A percentile compares a stretch with the other conserved stretches of the same genome.
Evolutionary conservation across 2,329 filamentous ascomycete species (phyloP).

Genomic region (Ophiosphaerella korrae): DNA sequence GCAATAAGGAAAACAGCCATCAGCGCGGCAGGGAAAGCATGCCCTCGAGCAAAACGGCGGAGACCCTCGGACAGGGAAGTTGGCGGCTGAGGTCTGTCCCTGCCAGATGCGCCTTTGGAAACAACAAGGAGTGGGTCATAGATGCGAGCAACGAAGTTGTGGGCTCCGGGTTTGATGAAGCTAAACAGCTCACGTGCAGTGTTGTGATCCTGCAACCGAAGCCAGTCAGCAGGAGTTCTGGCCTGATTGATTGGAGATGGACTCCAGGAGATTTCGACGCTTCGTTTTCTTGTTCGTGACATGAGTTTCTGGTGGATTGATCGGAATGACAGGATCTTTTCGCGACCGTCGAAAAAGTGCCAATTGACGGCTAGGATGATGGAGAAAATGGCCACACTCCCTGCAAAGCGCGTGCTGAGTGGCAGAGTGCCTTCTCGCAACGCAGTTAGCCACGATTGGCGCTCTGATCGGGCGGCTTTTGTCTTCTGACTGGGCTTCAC

Average conservation of each 20-base stretch:
- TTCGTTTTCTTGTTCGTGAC: constrained; percentile 27
- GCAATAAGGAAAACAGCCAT: constrained; percentile 67
- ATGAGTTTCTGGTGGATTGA: constrained; percentile 26
- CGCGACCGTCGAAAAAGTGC: constrained; percentile 73
- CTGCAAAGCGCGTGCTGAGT: constrained; percentile 74
- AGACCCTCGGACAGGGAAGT: constrained; percentile 60
- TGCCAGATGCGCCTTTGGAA: constrained; percentile 69
- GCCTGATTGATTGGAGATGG: constrained; percentile 72
- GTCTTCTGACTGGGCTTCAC: constrained; percentile 36
- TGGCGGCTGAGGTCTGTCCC: constrained; percentile 55
- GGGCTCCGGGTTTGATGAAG: constrained; percentile 72
- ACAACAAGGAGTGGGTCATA: constrained; percentile 78
- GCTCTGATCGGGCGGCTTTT: constrained; percentile 56
- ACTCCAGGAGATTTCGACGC: constrained; percentile 19
- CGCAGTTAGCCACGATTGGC: constrained; percentile 64
- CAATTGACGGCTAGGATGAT: constrained; percentile 76
- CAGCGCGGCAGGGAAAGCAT: constrained; percentile 70
- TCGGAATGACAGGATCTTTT: constrained; percentile 36
- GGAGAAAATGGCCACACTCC: constrained; percentile 72
- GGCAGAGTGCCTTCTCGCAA: constrained; percentile 69
- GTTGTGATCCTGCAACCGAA: constrained; percentile 77
- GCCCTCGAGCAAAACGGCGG: constrained; percentile 60
- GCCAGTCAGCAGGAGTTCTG: constrained; percentile 76
- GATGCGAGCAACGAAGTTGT: constrained; percentile 74
- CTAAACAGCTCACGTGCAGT: constrained; percentile 77